These are phyloP conservation scores for Jaenimonas drosophilae DNA, from an alignment of 208 protist genomes.

Conservation along the genomic window DNA sequence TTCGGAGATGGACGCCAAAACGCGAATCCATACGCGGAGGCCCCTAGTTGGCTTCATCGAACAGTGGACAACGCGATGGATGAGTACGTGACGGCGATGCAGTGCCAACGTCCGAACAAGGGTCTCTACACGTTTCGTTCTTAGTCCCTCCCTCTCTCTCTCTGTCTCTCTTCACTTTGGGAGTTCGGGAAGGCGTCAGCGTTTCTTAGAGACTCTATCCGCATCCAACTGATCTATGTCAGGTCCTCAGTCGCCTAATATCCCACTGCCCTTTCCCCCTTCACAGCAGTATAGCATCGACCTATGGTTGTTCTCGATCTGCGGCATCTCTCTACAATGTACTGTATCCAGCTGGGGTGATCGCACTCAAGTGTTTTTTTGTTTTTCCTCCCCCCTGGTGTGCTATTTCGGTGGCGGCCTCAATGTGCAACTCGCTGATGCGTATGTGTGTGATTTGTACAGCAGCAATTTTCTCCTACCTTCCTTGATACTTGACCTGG, in stretches of 20 bases:
- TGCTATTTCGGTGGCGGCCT: too few species aligned
- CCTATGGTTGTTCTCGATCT: not conserved
- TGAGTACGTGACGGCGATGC: conserved; percentile 29
- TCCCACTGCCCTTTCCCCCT: not conserved
- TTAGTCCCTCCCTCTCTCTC: conserved; percentile 2
- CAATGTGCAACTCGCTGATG: too few species aligned
- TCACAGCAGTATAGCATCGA: not conserved
- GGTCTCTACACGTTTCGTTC: conserved; percentile 16
- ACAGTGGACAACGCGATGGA: conserved; percentile 9
- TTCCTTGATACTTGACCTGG: too few species aligned
- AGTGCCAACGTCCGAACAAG: conserved; percentile 42
- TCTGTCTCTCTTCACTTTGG: not conserved
- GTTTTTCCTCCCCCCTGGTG: too few species aligned
- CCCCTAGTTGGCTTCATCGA: too few species aligned
- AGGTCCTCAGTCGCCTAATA: not conserved
- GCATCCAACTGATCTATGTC: not conserved
- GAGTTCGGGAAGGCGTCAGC: not conserved
- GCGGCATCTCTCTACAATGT: not conserved
- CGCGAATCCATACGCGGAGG: not conserved
- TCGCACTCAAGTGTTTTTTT: too few species aligned
- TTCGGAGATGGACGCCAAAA: conserved; percentile 4
- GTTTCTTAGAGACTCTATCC: not conserved
- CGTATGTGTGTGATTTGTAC: too few species aligned
- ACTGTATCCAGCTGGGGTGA: too few species aligned
- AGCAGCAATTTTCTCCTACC: too few species aligned